Evolutionary conservation across 768 basidiomycete genomes (phyloP), one percentile per base, ranked within the genome.

Genomic region (Hemileccinum rubropunctum): DNA sequence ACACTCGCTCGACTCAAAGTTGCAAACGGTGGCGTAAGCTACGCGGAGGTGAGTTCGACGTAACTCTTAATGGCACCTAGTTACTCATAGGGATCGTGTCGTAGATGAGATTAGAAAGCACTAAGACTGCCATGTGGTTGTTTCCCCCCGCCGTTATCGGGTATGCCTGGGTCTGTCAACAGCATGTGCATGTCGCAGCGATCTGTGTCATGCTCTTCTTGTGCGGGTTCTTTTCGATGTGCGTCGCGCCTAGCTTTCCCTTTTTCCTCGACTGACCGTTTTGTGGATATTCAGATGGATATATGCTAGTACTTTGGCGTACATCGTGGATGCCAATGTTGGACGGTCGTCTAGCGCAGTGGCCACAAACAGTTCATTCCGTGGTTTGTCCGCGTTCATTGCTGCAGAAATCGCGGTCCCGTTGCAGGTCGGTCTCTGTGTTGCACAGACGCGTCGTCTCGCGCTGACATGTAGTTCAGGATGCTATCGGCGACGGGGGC

Each of bases 271-370:
- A n/a, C 27, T 58, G 17, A 49, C 15, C 9, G n/a, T 35, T 38
- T n/a, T 0, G 8, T 28, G 8, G 9, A 14, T 33, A n/a, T 5
- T 33, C 13, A 82, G 79, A 62, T 75, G 75, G 67, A 81, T 84
- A 43, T 88, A 88, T 63, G 70, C 84, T 1, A 83, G 81, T 37
- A 84, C 87, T 0, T 71, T 97, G 28, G 86, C 92, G 0, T 95
- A 93, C 62, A 79, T 95, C 30, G 91, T 94, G 3, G 92, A 97
- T 61, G 82, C 91, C 9, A 97, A 95, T 58, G 74, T 76, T 3
- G 93, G 93, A 6, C 79, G 84, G 14, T 89, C 89, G 0, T 86
- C 89, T 0, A 82, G 81, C 2, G 91, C 88, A 0, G 79, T 83
- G 7, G 90, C 92, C 0, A 70, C 78, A 32, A 95, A 95, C 65